A percentile compares a stretch with the other conserved stretches of the same genome.
Conservation (phyloP, 495 filamentous ascomycete genomes). For the Penicillium macrosclerotiorum region DNA sequence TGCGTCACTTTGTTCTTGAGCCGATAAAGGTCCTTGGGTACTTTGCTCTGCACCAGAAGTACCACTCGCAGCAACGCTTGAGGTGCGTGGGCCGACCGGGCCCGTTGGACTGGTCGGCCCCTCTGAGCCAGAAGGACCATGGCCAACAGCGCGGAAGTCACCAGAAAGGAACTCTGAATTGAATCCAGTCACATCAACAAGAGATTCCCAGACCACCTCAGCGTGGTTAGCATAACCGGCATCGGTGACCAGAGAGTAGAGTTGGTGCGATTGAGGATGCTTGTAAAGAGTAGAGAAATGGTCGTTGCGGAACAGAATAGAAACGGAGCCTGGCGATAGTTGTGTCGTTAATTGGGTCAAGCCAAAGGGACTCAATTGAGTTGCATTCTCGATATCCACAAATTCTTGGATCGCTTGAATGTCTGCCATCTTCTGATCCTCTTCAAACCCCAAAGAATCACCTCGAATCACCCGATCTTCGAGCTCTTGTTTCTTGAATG, state of each 20-base stretch:
- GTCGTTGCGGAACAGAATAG: slow-evolving; percentile 93
- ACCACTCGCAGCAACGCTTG: slow-evolving; percentile 20
- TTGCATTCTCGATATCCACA: slow-evolving; percentile 66
- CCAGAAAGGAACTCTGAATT: slow-evolving; percentile 81
- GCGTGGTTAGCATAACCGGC: slow-evolving; percentile 83
- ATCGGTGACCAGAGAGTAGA: slow-evolving; percentile 86
- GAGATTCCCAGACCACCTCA: slow-evolving; percentile 93
- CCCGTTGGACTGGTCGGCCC: slow-evolving; percentile 24
- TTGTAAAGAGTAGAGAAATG: slow-evolving; percentile 93
- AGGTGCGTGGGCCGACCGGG: slow-evolving; percentile 26
- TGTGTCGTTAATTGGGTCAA: slow-evolving; percentile 65
- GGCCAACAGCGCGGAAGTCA: slow-evolving; percentile 82
- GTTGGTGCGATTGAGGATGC: slow-evolving; percentile 64
- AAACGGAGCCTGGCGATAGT: slow-evolving; percentile 69
- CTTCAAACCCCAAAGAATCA: slow-evolving; percentile 47
- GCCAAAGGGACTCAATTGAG: slow-evolving; percentile 82
- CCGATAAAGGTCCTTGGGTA: slow-evolving; percentile 18
- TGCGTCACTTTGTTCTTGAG: slow-evolving; percentile 48
- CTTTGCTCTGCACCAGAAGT: slow-evolving; percentile 7
- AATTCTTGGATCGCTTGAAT: slow-evolving; percentile 80
- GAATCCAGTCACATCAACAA: slow-evolving; percentile 85
- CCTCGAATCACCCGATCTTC: slow-evolving; percentile 69
- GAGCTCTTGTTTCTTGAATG: slow-evolving; percentile 83
- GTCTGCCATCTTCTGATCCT: slow-evolving; percentile 77
- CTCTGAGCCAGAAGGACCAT: slow-evolving; percentile 29